Base-by-base conservation (phyloP, 345 rosid genomes). In the Passiflora organensis region DNA sequence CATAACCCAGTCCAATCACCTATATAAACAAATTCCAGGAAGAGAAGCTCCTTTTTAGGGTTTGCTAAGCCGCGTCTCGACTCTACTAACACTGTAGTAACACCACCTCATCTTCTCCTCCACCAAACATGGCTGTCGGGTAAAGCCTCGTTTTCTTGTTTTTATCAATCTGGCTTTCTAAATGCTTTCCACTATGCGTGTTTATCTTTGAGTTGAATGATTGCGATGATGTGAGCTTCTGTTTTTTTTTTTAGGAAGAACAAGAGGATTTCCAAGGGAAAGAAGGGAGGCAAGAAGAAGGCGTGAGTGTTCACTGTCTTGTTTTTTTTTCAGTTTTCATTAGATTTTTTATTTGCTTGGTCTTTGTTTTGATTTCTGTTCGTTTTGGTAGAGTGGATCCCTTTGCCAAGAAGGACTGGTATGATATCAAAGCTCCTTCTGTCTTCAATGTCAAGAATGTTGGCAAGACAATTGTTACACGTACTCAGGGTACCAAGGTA, bases 401-500 rank as follows among this genome's bases (percentile, higher is more conserved):
- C 0, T 93, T 84, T 64, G 63, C 99, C 13, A 86, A 89, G 94
- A 93, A 93, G 79, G 99, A 93, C 55, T 93, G 99, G 99, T 86
- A 93, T 51, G 94, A 89, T 52, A 79, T 89, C 58, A 93, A 93
- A 78, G 96, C 99, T 51, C 99, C 99, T 8, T 82, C 97, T 0
- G 68, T 67, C 51, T 93, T 93, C 66, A 59, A 32, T 3, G 45
- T 56, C 2, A 84, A 76, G 67, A 84, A 83, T 60, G 95, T 93
- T 0, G 99, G 97, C 36, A 93, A 86, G 63, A 93, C 97, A 8
- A 91, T 89, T 43, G 95, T 93, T 36, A 73, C 87, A 59, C 83
- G 96, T 61, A 93, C 97, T 13, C 99, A 93, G 86, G 99, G 95
- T 36, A 89, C 99, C 51, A 86, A 93, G 86, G 97, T 93, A 58